Evolutionary conservation across 2,329 filamentous ascomycete species (phyloP), one percentile per base, ranked within the genome.

Genomic region (Pseudonectria foliicola): DNA sequence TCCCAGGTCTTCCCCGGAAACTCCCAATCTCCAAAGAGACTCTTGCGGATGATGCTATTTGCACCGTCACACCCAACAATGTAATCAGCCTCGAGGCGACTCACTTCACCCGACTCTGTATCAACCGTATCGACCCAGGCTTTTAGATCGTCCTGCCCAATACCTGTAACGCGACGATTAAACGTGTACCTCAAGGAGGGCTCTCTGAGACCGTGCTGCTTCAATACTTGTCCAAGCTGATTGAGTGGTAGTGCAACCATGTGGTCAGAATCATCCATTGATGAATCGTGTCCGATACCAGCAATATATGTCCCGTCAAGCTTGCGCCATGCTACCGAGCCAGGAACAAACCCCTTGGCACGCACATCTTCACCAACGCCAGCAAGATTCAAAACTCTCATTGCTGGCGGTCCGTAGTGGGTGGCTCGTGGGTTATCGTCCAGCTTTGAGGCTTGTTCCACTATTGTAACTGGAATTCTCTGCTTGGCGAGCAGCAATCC

Each of bases 1-100:
- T 77, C 67, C 64, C 75, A 71, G 0, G 76, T 81, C 44, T 72
- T 71, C 0, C 75, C 76, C 0, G 74, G 75, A 41, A 71, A 80
- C 21, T 71, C 65, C 31, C 6, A 12, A n/a, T 64, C 56, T 3
- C 71, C 71, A 49, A 77, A 76, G 5, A 76, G 44, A 1, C 60
- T 61, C 41, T 61, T 65, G 23, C 73, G 55, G 5, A 77, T 63
- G 27, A 51, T 52, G 35, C 67, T 71, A 23, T 63, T 67, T 1
- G 68, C 70, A 1, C 73, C 74, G 47, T 78, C 75, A 40, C 73
- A 76, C 0, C 74, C 74, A 10, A 75, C 54, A 0, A 78, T 45
- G 49, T 76, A 77, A 48, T 77, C 73, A 7, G 62, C 73, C 38
- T 59, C 57, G 12, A 64, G 37, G 27, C 18, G 18, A 21, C 5